Conservation (phyloP, 2,329 filamentous ascomycete species). For the Botryotinia convoluta region DNA sequence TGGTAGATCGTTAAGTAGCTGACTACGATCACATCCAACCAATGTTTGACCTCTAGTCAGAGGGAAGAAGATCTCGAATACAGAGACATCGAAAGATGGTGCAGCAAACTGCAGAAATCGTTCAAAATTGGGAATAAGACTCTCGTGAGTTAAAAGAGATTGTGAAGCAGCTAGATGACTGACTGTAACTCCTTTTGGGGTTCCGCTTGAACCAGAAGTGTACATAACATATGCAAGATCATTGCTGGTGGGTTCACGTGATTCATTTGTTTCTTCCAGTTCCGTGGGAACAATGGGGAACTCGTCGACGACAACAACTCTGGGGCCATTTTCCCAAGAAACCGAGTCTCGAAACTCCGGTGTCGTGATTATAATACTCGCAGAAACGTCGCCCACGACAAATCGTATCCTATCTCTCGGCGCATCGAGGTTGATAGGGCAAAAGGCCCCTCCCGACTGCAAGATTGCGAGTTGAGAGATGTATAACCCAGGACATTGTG, state of each 20-base stretch:
- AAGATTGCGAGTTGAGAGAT: constrained; percentile 73
- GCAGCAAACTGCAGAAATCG: constrained; percentile 90
- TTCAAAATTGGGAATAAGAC: constrained; percentile 70
- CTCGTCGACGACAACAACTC: constrained; percentile 44
- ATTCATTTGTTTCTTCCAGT: neutral
- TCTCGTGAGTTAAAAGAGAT: constrained; percentile 76
- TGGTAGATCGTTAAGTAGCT: constrained; percentile 74
- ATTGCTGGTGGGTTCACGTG: constrained; percentile 24
- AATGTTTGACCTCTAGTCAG: constrained; percentile 71
- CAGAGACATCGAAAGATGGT: constrained; percentile 89
- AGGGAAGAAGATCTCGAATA: constrained; percentile 94
- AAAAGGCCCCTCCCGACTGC: constrained; percentile 81
- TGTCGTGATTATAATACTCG: constrained; percentile 65
- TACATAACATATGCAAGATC: constrained; percentile 85
- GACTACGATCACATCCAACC: constrained; percentile 64
- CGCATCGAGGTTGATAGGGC: constrained; percentile 75
- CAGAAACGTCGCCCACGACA: constrained; percentile 74
- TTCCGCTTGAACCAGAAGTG: constrained; percentile 85
- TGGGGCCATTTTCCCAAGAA: constrained; percentile 39
- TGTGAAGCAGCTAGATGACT: constrained; percentile 80
- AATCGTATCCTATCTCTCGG: constrained; percentile 76
- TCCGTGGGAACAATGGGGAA: constrained; percentile 28
- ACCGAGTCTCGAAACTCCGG: constrained; percentile 45
- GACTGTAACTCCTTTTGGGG: constrained; percentile 82
- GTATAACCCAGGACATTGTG: constrained; percentile 76